Evolutionary conservation across 192 early-diverging fungal genomes (phyloP), one percentile per base, ranked within the genome.

Genomic region (Backusella tuberculispora): DNA sequence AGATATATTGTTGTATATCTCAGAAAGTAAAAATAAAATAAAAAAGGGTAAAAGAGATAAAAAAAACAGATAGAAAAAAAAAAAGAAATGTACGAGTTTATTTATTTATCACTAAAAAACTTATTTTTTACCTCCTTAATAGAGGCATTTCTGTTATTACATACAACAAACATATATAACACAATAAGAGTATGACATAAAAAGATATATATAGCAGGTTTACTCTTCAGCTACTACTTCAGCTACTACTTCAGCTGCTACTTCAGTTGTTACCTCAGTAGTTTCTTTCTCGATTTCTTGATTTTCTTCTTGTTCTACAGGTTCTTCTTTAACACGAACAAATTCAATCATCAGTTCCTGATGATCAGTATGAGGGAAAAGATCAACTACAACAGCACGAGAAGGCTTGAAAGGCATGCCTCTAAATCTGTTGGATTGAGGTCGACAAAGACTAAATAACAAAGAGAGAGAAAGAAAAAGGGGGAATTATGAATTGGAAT

Each of bases 301-400:
- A 17, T 38, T 21, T 0, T 63, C 45, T 40, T 47, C 69, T 0
- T 34, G 29, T 34, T 67, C 70, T 66, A 66, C 53, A 12, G n/a
- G n/a, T 34, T 47, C 40, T 46, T 53, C 44, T 37, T 50, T 38
- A 17, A 76, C 78, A 60, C 90, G 73, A n/a, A 82, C 69, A 74
- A 93, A 91, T 71, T 89, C 89, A 53, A 94, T 73, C 14, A 95
- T 78, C 21, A 94, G 74, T 81, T 94, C 93, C 50, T 81, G 90
- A 56, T 86, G 87, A 24, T 84, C 73, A 24, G 91, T 88, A 76
- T 95, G 90, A 56, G 93, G 93, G 85, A 95, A 95, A 21, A 95
- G 66, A 75, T 95, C 93, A 6, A 95, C 81, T 2, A 90, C 83
- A 37, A 88, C 76, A 2, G 88, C 90, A 47, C 82, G 75, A 12